Base-by-base conservation (phyloP, 768 basidiomycete species). In the Mycena rosella region DNA sequence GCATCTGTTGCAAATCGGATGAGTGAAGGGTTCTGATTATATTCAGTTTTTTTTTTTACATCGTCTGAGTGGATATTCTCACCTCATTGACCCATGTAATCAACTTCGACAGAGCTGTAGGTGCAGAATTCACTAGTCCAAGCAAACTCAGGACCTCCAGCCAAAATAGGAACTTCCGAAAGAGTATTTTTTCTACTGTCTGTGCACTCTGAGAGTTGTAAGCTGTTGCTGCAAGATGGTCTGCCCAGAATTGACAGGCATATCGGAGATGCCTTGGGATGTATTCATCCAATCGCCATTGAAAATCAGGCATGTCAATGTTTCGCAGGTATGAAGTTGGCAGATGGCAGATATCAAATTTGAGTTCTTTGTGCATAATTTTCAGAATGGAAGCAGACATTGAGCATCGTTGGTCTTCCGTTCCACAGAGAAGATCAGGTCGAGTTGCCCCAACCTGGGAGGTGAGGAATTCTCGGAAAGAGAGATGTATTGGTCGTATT, bases 1-100 rank as follows among this genome's bases (percentile, higher is more conserved):
- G 47, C 47, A 48, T 55, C 54, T 4, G 36, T 40, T 24, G 27
- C 54, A 55, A 55, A 55, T 26, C 40, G 36, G 54, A 55, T n/a
- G 40, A 55, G 54, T 10, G 54, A 17, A 40, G 54, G 38, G 54
- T 36, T 40, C 54, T 55, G 27, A 40, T 40, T 22, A 55, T 55
- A 36, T 27, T 55, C 22, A 55, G 54, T 55, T 24, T 24, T 55
- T 48, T 24, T 26, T 24, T 5, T 26, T 5, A 48, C 15, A 48
- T 48, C 47, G 27, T 48, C 27, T 24, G n/a, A n/a, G 24, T 48
- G 14, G 47, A 48, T 24, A 48, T 48, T n/a, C n/a, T n/a, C n/a
- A 48, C 47, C 47, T 48, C 22, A 48, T 48, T 48, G 26, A 6
- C 47, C 47, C 47, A 48, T 26, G 13, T 24, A 3, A 48, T 48